Percentiles rank a stretch among this genome's conserved stretches.
Conservation (phyloP, 2,329 filamentous ascomycete genomes). For the Arthrocladium fulminans region DNA sequence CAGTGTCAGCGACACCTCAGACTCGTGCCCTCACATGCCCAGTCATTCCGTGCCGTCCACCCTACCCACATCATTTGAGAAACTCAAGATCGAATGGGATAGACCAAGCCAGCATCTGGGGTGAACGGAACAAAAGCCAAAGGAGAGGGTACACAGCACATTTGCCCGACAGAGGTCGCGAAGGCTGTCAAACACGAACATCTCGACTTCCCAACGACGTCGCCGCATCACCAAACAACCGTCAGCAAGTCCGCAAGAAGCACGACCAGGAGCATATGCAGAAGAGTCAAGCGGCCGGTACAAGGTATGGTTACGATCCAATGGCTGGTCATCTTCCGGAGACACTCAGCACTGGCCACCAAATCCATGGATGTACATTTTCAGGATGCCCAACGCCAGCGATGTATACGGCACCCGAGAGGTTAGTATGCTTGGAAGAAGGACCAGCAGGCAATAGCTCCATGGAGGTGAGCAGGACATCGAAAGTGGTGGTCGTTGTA, state of each 20-base stretch:
- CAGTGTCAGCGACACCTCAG: not conserved
- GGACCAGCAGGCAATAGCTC: constrained; percentile 2
- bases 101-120: not conserved
- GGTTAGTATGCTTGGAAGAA: constrained; percentile 4
- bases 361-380: constrained; percentile 4
- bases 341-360: not conserved
- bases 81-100: not conserved
- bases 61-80: not conserved
- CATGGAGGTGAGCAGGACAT: constrained; percentile 7
- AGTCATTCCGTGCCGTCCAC: not conserved
- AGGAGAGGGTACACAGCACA: not conserved
- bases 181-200: not conserved
- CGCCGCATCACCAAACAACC: constrained; percentile 41
- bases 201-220: constrained; percentile 25
- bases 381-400: not conserved
- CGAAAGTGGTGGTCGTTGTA: constrained; percentile 8
- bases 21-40: not conserved
- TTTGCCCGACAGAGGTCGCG: not conserved
- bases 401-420: constrained; percentile 7
- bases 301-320: constrained; percentile 18
- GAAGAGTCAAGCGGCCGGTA: constrained; percentile 6
- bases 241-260: not conserved
- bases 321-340: constrained; percentile 12
- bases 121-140: not conserved
- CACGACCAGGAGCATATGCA: constrained; percentile 6